Evolutionary conservation across 805 yeast species (phyloP).

Genomic region (Pichia cephalocereana): DNA sequence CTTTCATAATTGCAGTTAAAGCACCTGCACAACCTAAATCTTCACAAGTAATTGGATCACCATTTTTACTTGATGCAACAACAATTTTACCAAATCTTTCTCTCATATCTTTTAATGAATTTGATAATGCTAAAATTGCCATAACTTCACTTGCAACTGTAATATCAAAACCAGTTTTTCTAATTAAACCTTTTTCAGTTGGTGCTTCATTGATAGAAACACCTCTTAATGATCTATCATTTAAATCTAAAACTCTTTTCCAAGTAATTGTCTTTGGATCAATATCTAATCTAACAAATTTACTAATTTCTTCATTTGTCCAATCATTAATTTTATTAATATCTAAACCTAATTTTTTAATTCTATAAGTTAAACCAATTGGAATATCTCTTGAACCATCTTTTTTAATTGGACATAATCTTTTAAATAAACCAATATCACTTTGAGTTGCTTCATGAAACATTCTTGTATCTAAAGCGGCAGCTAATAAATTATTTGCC

Average conservation of each 20-base stretch:
- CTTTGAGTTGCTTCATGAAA: constrained; percentile 86
- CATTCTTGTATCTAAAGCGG: constrained; percentile 95
- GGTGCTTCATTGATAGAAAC: constrained; percentile 87
- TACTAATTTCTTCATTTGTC: constrained; percentile 62
- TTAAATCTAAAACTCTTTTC: constrained; percentile 89
- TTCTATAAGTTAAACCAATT: constrained; percentile 66
- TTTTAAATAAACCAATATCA: constrained; percentile 68
- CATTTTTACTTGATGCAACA: constrained; percentile 67
- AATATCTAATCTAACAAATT: constrained; percentile 77
- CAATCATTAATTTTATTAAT: constrained; percentile 75
- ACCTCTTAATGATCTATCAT: constrained; percentile 85
- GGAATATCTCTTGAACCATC: constrained; percentile 69
- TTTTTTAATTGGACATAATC: constrained; percentile 79
- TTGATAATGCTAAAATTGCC: constrained; percentile 88
- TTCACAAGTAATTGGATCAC: constrained; percentile 85
- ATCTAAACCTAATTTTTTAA: constrained; percentile 70
- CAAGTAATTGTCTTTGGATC: constrained; percentile 87
- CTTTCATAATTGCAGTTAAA: constrained; percentile 85
- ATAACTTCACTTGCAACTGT: constrained; percentile 94
- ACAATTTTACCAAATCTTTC: constrained; percentile 83
- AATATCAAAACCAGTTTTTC: constrained; percentile 89
- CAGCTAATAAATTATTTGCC: constrained; percentile 89
- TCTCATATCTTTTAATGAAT: constrained; percentile 73
- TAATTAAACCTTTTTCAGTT: constrained; percentile 81
- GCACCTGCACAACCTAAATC: constrained; percentile 97